These are phyloP conservation scores for Exophiala xenobiotica DNA, from an alignment of 2,329 filamentous ascomycete genomes.

Conservation along the genomic window DNA sequence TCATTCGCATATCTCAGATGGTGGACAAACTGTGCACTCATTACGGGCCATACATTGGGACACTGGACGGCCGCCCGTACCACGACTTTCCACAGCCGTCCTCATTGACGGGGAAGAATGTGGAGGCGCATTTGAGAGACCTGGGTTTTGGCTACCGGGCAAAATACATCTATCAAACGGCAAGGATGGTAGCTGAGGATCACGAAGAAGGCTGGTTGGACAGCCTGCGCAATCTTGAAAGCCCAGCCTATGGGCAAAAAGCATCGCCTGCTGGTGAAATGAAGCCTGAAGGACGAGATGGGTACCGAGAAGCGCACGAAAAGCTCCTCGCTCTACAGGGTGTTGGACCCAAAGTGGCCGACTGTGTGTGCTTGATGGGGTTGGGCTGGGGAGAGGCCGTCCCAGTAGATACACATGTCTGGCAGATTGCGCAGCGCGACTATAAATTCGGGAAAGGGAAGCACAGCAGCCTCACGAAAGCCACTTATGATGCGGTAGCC, in stretches of 20 bases:
- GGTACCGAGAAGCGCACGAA: slow-evolving; percentile 77
- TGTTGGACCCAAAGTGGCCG: slow-evolving; percentile 93
- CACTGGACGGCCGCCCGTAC: slow-evolving; percentile 68
- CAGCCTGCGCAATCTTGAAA: slow-evolving; percentile 73
- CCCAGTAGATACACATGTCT: slow-evolving; percentile 95
- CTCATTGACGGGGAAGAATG: slow-evolving; percentile 68
- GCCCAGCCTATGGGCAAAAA: slow-evolving; percentile 57
- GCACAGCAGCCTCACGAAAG: slow-evolving; percentile 81
- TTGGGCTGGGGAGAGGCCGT: slow-evolving; percentile 94
- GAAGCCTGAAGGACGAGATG: slow-evolving; percentile 55
- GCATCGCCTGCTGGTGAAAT: slow-evolving; percentile 48
- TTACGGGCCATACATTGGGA: slow-evolving; percentile 75
- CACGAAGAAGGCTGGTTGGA: slow-evolving; percentile 74
- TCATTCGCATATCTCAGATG: slow-evolving; percentile 92
- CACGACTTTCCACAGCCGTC: slow-evolving; percentile 83
- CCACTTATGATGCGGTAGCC: slow-evolving; percentile 83
- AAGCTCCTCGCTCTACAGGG: slow-evolving; percentile 76
- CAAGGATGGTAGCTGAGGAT: slow-evolving; percentile 67
- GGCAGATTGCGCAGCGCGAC: slow-evolving; percentile 95
- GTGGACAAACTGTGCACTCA: slow-evolving; percentile 84
- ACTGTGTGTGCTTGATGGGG: slow-evolving; percentile 96
- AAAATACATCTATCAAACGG: slow-evolving; percentile 87
- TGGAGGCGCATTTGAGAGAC: slow-evolving; percentile 75
- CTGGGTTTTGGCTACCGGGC: slow-evolving; percentile 94
- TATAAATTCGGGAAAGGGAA: slow-evolving; percentile 87